phyloP scores from a whole-genome alignment of 495 filamentous ascomycete species.

The Pseudevernia furfuracea region DNA sequence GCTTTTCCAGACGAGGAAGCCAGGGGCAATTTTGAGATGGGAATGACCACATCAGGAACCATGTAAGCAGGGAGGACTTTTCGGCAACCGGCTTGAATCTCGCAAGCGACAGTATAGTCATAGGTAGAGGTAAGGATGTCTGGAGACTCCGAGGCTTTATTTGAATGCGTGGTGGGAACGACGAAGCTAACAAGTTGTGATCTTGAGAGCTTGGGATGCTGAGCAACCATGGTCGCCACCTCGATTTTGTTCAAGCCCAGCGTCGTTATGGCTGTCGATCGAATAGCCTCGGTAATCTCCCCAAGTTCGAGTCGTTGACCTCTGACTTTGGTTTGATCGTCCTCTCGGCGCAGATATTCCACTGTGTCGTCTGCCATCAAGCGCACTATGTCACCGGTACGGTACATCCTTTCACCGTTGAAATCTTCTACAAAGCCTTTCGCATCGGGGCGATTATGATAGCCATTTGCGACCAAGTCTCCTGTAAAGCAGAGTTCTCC shows the following conservation, averaged over 20 bases:
- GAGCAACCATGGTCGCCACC: conserved; percentile 37
- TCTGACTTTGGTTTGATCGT: conserved; percentile 74
- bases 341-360: conserved; percentile 63
- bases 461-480: conserved; percentile 78
- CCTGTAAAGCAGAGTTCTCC: conserved; percentile 86
- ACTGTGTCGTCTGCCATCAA: conserved; percentile 41
- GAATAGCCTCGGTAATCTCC: conserved; percentile 58
- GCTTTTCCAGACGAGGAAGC: conserved; percentile 42
- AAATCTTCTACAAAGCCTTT: conserved; percentile 38
- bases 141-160: background rate
- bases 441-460: conserved; percentile 64
- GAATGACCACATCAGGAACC: conserved; percentile 46
- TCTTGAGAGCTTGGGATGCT: conserved; percentile 38
- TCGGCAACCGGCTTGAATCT: conserved; percentile 31
- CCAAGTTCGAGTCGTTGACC: conserved; percentile 70
- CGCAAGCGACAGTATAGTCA: background rate
- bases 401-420: conserved; percentile 38
- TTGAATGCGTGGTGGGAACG: conserved; percentile 16
- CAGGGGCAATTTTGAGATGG: conserved; percentile 37
- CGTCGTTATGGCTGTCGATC: conserved; percentile 30
- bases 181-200: conserved; percentile 41
- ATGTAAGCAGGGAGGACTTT: conserved; percentile 45
- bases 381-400: conserved; percentile 44
- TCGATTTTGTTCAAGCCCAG: conserved; percentile 26
- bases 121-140: background rate